These are phyloP conservation scores for Penicillium macrosclerotiorum DNA, from an alignment of 495 filamentous ascomycete species.

Conservation along the genomic window DNA sequence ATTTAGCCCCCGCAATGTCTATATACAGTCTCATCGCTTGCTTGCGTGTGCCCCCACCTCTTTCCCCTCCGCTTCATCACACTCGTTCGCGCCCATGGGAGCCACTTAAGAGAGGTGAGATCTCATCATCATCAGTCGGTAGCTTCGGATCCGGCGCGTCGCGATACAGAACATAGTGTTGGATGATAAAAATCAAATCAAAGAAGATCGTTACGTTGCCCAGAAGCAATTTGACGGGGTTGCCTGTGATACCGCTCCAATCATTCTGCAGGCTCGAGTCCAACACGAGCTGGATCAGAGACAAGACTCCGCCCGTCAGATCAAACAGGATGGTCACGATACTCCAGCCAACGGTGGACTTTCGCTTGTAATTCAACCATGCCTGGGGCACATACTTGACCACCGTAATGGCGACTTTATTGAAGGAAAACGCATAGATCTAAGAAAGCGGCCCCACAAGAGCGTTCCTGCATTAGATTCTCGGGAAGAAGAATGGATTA, in stretches of 20 bases:
- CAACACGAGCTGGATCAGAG: slow-evolving; percentile 74
- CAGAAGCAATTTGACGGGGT: slow-evolving; percentile 85
- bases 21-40: neutral
- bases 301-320: slow-evolving; percentile 75
- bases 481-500: neutral
- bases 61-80: neutral
- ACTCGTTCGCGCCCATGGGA: slow-evolving; percentile 1
- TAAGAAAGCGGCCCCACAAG: slow-evolving; percentile 22
- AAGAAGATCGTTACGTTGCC: slow-evolving; percentile 83
- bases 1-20: slow-evolving; percentile 11
- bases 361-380: slow-evolving; percentile 73
- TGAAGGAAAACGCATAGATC: slow-evolving; percentile 79
- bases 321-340: slow-evolving; percentile 87
- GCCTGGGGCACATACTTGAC: slow-evolving; percentile 93
- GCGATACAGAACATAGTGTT: slow-evolving; percentile 82
- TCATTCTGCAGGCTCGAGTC: slow-evolving; percentile 82
- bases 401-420: slow-evolving; percentile 85
- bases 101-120: slow-evolving; percentile 30
- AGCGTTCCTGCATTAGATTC: slow-evolving; percentile 12
- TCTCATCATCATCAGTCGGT: slow-evolving; percentile 12
- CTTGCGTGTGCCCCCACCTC: neutral
- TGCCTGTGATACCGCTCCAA: slow-evolving; percentile 87
- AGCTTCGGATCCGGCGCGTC: slow-evolving; percentile 20
- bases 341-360: slow-evolving; percentile 83
- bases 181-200: slow-evolving; percentile 77